These are phyloP conservation scores for Barnettozyma sucrosica DNA, from an alignment of 805 yeast species.

Conservation along the genomic window DNA sequence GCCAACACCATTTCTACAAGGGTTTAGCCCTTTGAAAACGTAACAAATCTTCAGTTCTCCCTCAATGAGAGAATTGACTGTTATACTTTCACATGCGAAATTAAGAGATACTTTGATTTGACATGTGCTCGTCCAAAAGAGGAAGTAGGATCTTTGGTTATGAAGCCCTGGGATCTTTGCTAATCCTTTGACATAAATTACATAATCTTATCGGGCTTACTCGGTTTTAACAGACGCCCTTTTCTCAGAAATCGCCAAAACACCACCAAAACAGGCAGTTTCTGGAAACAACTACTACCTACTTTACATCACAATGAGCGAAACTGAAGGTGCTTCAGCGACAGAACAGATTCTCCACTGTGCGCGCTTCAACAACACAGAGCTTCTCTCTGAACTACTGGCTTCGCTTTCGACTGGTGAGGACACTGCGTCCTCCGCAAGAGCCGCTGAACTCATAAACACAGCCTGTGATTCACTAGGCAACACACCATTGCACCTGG, in stretches of 20 bases:
- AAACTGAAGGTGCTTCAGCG: slow-evolving; percentile 64
- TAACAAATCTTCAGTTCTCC: neutral
- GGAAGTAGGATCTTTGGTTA: neutral
- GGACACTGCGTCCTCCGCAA: slow-evolving; percentile 2
- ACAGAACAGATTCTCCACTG: slow-evolving; percentile 81
- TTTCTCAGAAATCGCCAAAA: neutral
- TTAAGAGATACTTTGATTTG: neutral
- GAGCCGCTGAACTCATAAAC: slow-evolving; percentile 32
- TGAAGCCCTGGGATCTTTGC: neutral
- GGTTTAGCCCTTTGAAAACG: neutral
- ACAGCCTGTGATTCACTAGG: slow-evolving; percentile 58
- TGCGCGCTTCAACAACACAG: slow-evolving; percentile 82
- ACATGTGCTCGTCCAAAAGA: neutral
- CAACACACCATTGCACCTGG: slow-evolving; percentile 75
- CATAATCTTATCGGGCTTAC: neutral
- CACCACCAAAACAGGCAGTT: neutral
- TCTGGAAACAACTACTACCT: neutral
- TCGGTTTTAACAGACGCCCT: neutral
- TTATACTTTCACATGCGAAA: neutral
- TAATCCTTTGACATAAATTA: no score
- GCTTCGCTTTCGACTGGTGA: slow-evolving; percentile 20
- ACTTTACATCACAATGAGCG: slow-evolving; percentile 3
- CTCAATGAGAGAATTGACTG: neutral
- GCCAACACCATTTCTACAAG: no score
- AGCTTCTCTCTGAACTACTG: slow-evolving; percentile 53